These are phyloP conservation scores for Verbena officinalis DNA, from an alignment of 257 asterid species.

Conservation along the genomic window DNA sequence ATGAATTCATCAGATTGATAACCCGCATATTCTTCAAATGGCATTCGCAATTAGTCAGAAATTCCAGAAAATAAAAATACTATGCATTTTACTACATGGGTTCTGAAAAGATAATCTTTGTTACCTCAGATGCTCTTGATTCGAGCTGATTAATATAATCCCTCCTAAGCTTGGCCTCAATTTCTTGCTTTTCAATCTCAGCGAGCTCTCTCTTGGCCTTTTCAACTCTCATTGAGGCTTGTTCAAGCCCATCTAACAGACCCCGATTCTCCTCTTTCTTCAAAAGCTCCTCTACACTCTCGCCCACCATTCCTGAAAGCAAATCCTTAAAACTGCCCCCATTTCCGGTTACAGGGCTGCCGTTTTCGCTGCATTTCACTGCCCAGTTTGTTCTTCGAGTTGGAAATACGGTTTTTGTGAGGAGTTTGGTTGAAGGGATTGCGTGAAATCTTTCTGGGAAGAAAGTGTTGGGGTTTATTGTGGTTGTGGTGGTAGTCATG, in stretches of 20 bases:
- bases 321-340: constrained; percentile 50
- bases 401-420: constrained; percentile 24
- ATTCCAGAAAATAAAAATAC: background rate
- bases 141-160: constrained; percentile 75
- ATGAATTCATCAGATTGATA: background rate
- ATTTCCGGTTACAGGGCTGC: constrained; percentile 36
- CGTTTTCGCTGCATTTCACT: constrained; percentile 58
- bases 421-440: constrained; percentile 27
- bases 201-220: constrained; percentile 73
- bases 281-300: constrained; percentile 66
- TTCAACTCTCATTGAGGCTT: constrained; percentile 82
- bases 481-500: constrained; percentile 28
- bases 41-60: background rate
- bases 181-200: constrained; percentile 75
- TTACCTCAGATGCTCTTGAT: constrained; percentile 77
- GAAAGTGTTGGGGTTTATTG: constrained; percentile 31
- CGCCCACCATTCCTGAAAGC: constrained; percentile 73
- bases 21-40: background rate
- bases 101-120: too few relatives aligned
- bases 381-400: constrained; percentile 23
- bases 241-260: constrained; percentile 73
- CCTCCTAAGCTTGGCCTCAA: constrained; percentile 58
- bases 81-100: too few relatives aligned
- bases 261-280: constrained; percentile 78
- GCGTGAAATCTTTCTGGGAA: constrained; percentile 25